Base-by-base conservation (phyloP, 306 rosid species). In the Rubus parviflorus region DNA sequence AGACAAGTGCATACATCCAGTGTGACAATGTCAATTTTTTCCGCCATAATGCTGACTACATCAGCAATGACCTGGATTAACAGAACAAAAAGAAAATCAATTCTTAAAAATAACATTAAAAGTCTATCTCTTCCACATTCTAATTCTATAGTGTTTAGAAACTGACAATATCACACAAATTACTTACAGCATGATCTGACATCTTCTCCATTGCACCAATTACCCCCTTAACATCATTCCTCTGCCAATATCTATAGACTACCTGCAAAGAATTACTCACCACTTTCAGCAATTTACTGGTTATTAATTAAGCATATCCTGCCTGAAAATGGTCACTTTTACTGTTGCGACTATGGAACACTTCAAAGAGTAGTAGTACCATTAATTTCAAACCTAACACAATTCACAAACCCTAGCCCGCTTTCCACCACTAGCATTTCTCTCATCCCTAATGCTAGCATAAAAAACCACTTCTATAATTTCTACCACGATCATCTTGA, bases 121-220 rank as follows among this genome's bases (percentile, higher is more conserved):
- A 66, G n/a, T 35, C 8, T 13, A 5, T 48, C 54, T 61, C 65
- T 70, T 61, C 65, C 37, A 64, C 75, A 49, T 76, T 40, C 60
- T 48, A 80, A 13, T 63, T 37, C n/a, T 35, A 6, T 3, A 49
- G 70, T 30, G 35, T 30, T 30, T 30, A 30, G 35, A 30, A 30
- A 30, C 35, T 30, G 69, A 72, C 70, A 74, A 48, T 61, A 72
- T 46, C 62, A 70, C 63, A 54, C 58, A 72, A 77, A 41, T 75
- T 81, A 82, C 97, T 90, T 79, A 95, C 99, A 73, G 97, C 89
- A 75, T 91, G 89, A 81, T 95, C 99, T 63, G 88, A 90, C 96
- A 95, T 95, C 90, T 95, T 92, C 70, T 83, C 92, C 97, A 96
- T 86, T 41, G 91, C 94, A 77, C 86, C 86, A 74, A 96, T 82